These are phyloP conservation scores for Ustanciosporium gigantosporum DNA, from an alignment of 1,284 basidiomycete species.

Conservation along the genomic window DNA sequence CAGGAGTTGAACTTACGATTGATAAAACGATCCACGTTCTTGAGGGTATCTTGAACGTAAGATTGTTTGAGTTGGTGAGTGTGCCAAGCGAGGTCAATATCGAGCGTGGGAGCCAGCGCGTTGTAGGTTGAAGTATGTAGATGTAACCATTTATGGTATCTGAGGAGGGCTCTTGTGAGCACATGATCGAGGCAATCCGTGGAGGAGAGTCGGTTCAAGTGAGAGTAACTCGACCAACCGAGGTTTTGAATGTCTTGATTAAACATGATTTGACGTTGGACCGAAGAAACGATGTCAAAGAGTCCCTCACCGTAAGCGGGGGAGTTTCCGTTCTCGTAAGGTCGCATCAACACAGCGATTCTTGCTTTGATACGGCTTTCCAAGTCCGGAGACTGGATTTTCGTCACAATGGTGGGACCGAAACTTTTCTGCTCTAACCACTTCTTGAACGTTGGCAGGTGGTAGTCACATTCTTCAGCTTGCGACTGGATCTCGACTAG, in stretches of 20 bases:
- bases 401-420: slow-evolving; percentile 10
- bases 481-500: slow-evolving; percentile 14
- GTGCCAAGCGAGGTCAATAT: slow-evolving; percentile 53
- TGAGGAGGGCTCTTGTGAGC: slow-evolving; percentile 27
- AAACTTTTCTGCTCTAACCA: slow-evolving; percentile 21
- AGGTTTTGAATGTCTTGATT: slow-evolving; percentile 32
- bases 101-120: slow-evolving; percentile 42
- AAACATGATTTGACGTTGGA: slow-evolving; percentile 36
- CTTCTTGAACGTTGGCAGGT: slow-evolving; percentile 10
- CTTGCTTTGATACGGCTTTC: slow-evolving; percentile 21
- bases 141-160: slow-evolving; percentile 44
- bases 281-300: slow-evolving; percentile 32
- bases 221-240: slow-evolving; percentile 38
- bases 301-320: slow-evolving; percentile 30
- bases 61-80: slow-evolving; percentile 38
- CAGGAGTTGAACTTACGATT: slow-evolving; percentile 22
- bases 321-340: slow-evolving; percentile 32
- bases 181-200: slow-evolving; percentile 9
- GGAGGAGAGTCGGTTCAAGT: no score
- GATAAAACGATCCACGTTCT: slow-evolving; percentile 46
- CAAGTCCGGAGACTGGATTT: slow-evolving; percentile 4
- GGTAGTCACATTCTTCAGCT: slow-evolving; percentile 12
- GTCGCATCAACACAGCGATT: slow-evolving; percentile 20
- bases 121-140: slow-evolving; percentile 10
- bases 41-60: slow-evolving; percentile 31